A percentile compares a stretch with the other conserved stretches of the same genome.
Evolutionary conservation across 768 basidiomycete genomes (phyloP).

Genomic region (Piloderma croceum): DNA sequence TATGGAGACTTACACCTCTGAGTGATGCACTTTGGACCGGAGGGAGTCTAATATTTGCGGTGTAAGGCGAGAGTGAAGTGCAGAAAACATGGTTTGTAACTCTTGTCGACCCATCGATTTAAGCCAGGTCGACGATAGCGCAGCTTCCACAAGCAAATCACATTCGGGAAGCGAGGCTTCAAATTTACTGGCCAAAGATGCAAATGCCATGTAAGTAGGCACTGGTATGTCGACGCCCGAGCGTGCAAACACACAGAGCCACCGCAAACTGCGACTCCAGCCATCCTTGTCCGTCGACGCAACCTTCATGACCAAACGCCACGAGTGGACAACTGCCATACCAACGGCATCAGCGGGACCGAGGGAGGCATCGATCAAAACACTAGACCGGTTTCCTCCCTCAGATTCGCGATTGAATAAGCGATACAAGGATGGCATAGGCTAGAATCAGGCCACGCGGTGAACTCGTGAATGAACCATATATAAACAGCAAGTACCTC

Average conservation of each 20-base stretch:
- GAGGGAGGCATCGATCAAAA: conserved; percentile 26
- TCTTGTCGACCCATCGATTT: conserved; percentile 54
- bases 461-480: neutral
- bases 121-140: conserved; percentile 57
- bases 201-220: conserved; percentile 43
- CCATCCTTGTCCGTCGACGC: conserved; percentile 39
- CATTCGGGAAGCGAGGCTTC: conserved; percentile 39
- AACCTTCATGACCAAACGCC: conserved; percentile 42
- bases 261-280: conserved; percentile 44
- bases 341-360: conserved; percentile 24
- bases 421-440: conserved; percentile 47
- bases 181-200: conserved; percentile 33
- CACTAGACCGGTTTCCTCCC: conserved; percentile 33
- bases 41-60: conserved; percentile 35
- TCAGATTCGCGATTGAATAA: conserved; percentile 54
- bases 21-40: conserved; percentile 20
- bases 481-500: conserved; percentile 1
- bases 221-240: conserved; percentile 64
- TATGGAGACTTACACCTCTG: conserved; percentile 34
- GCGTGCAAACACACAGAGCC: conserved; percentile 55
- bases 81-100: conserved; percentile 45
- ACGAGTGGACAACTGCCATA: conserved; percentile 41
- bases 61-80: conserved; percentile 41
- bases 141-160: conserved; percentile 46
- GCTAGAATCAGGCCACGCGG: conserved; percentile 26